These are phyloP conservation scores for Mesembryanthemum crystallinum DNA, from an alignment of 148 eudicot genomes.

Conservation along the genomic window DNA sequence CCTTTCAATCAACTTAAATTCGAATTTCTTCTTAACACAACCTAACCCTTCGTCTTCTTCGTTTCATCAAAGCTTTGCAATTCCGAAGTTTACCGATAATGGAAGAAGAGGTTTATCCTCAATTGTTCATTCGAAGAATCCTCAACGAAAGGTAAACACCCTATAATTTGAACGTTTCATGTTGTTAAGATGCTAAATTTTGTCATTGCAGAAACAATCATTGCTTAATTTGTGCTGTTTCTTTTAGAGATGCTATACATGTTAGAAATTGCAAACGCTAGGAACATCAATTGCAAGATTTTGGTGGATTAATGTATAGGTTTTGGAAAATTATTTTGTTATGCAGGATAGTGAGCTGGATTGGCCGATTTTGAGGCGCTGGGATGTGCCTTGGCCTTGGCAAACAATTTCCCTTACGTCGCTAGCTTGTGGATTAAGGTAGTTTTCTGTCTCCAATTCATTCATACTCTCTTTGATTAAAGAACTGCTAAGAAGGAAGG, in stretches of 20 bases:
- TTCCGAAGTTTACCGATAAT: conserved; percentile 12
- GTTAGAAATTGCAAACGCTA: too few relatives aligned
- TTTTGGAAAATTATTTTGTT: not conserved
- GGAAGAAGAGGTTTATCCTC: conserved; percentile 21
- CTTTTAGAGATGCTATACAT: not conserved
- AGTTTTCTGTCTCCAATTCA: conserved; percentile 4
- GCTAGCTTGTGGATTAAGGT: conserved; percentile 97
- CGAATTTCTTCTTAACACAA: not conserved
- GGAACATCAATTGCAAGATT: too few relatives aligned
- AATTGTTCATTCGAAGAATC: conserved; percentile 33
- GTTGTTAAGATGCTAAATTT: not conserved
- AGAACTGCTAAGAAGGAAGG: too few relatives aligned
- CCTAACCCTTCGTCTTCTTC: not conserved
- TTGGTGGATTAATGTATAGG: too few relatives aligned
- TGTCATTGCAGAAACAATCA: not conserved
- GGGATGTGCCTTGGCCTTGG: conserved; percentile 99
- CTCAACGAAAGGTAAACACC: conserved; percentile 33
- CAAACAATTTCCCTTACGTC: conserved; percentile 84
- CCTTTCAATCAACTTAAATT: conserved; percentile 1
- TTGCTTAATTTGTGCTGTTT: not conserved
- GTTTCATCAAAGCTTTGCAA: not conserved
- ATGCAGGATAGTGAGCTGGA: conserved; percentile 22
- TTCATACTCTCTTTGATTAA: not conserved
- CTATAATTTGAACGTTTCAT: not conserved
- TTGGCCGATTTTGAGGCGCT: conserved; percentile 75